Evolutionary conservation across 495 filamentous ascomycete species (phyloP).

Genomic region (Daldinia decipiens): DNA sequence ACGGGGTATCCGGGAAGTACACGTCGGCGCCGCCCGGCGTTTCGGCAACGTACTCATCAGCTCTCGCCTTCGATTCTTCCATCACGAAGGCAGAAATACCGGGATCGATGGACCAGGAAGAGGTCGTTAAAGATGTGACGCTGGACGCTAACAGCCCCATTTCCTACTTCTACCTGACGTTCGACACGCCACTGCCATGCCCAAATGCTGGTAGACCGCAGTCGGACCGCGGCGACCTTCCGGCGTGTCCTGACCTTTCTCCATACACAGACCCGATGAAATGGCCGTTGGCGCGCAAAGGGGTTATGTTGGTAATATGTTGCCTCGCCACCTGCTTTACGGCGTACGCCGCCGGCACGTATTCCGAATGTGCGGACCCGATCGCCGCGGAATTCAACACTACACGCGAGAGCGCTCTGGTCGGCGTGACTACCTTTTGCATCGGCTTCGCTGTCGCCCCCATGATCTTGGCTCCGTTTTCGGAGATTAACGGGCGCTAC

Average conservation of each 20-base stretch:
- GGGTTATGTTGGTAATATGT: conserved; percentile 75
- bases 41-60: neutral
- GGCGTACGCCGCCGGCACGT: conserved; percentile 84
- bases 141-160: conserved; percentile 54
- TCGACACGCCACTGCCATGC: conserved; percentile 71
- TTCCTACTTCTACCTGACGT: conserved; percentile 75
- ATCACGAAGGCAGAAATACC: conserved; percentile 2
- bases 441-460: conserved; percentile 85
- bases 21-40: neutral
- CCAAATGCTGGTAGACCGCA: conserved; percentile 54
- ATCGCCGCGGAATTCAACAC: conserved; percentile 72
- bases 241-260: conserved; percentile 71
- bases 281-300: conserved; percentile 77
- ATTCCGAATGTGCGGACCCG: conserved; percentile 72
- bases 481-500: conserved; percentile 84
- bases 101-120: conserved; percentile 1
- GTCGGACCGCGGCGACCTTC: conserved; percentile 49
- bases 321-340: conserved; percentile 80
- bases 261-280: conserved; percentile 75
- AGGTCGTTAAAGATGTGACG: neutral
- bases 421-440: conserved; percentile 87
- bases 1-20: conserved; percentile 12
- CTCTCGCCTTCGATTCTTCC: neutral
- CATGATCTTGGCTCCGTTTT: conserved; percentile 91
- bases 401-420: conserved; percentile 69